Percentiles rank a stretch among this genome's conserved stretches.
Evolutionary conservation across 73 alveolate species (phyloP).

Genomic region (Paramecium octaurelia): DNA sequence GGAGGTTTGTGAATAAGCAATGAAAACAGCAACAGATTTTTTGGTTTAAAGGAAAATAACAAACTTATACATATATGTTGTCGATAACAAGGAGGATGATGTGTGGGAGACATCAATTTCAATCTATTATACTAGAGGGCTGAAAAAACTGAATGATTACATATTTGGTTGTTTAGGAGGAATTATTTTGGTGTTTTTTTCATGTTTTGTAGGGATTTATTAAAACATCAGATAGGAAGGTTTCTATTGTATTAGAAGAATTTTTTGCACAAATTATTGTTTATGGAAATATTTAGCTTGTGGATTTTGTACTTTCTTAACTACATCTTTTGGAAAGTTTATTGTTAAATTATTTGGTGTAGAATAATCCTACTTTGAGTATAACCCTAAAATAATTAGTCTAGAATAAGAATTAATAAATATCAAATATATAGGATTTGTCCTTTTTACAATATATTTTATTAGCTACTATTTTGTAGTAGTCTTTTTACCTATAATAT

Average conservation of each 20-base stretch:
- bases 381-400: neutral
- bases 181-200: neutral
- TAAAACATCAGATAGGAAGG: neutral
- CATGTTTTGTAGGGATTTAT: neutral
- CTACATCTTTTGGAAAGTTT: neutral
- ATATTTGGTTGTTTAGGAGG: neutral
- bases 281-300: neutral
- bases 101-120: constrained; percentile 46
- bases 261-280: neutral
- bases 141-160: neutral
- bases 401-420: neutral
- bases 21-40: constrained; percentile 48
- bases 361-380: neutral
- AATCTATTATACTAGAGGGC: neutral
- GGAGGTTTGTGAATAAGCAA: constrained; percentile 34
- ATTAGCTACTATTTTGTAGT: constrained; percentile 9
- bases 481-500: constrained; percentile 15
- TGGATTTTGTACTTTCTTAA: constrained; percentile 30
- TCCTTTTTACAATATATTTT: neutral
- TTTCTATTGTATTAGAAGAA: constrained; percentile 26
- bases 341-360: neutral
- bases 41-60: constrained; percentile 16
- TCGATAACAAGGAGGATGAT: constrained; percentile 30
- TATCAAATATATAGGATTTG: neutral
- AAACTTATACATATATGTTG: constrained; percentile 23